Percentiles rank a stretch among this genome's conserved stretches.
Evolutionary conservation across 306 rosid genomes (phyloP).

Genomic region (Vigna radiata): DNA sequence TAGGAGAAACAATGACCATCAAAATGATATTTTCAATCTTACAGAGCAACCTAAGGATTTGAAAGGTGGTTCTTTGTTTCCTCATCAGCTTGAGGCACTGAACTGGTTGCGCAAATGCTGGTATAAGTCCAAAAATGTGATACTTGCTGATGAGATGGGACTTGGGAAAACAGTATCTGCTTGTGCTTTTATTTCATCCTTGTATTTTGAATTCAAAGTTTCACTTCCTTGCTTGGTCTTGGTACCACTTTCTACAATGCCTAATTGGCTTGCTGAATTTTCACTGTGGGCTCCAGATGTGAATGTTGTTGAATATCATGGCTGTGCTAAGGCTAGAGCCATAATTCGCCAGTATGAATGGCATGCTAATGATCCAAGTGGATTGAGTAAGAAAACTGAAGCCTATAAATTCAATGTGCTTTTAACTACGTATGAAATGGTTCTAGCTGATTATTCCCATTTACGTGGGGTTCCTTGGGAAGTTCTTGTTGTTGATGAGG

Average conservation of each 20-base stretch:
- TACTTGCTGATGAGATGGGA: slow-evolving; percentile 99
- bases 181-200: slow-evolving; percentile 84
- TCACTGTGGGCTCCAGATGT: slow-evolving; percentile 91
- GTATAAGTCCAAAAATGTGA: slow-evolving; percentile 93
- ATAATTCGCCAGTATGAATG: slow-evolving; percentile 93
- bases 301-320: slow-evolving; percentile 98
- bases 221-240: slow-evolving; percentile 94
- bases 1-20: slow-evolving; percentile 59
- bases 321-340: slow-evolving; percentile 97
- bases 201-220: slow-evolving; percentile 90
- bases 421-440: slow-evolving; percentile 96
- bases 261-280: slow-evolving; percentile 98
- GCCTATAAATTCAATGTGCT: slow-evolving; percentile 91
- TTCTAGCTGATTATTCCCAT: slow-evolving; percentile 95
- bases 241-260: slow-evolving; percentile 99
- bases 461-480: slow-evolving; percentile 99
- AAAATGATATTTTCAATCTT: slow-evolving; percentile 72
- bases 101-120: slow-evolving; percentile 99
- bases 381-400: slow-evolving; percentile 70
- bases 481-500: slow-evolving; percentile 98
- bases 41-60: slow-evolving; percentile 92
- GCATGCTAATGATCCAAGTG: slow-evolving; percentile 81
- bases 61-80: slow-evolving; percentile 94
- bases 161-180: slow-evolving; percentile 99
- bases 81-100: slow-evolving; percentile 99